Conservation (phyloP, 176 grass and related monocot species). For the Stipa capillata region DNA sequence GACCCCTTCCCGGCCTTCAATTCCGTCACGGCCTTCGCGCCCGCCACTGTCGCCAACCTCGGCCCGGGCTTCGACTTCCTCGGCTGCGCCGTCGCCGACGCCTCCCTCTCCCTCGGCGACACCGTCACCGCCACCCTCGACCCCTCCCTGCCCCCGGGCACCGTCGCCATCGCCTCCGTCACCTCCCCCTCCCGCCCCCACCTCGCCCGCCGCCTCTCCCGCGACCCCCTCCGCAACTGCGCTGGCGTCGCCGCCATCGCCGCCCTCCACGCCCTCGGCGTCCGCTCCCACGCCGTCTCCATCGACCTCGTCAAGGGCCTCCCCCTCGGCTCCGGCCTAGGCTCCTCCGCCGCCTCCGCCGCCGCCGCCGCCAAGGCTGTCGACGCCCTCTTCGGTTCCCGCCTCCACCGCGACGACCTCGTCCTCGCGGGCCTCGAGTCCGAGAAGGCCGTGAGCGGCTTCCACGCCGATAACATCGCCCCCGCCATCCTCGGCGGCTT, state of each 20-base stretch:
- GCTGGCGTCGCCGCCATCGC: constrained; percentile 44
- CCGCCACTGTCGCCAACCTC: constrained; percentile 37
- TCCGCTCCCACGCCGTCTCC: constrained; percentile 47
- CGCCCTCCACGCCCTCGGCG: constrained; percentile 35
- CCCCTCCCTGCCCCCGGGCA: constrained; percentile 24
- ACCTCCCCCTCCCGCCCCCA: constrained; percentile 20
- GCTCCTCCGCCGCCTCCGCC: constrained; percentile 4
- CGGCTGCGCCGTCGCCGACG: constrained; percentile 37
- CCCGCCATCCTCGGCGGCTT: constrained; percentile 39
- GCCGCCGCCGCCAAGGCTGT: not conserved
- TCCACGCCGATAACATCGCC: constrained; percentile 71
- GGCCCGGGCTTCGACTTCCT: constrained; percentile 44
- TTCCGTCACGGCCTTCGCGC: constrained; percentile 40
- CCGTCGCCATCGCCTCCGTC: constrained; percentile 41
- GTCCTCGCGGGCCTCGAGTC: constrained; percentile 70
- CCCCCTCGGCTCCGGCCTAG: constrained; percentile 55
- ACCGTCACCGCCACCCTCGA: constrained; percentile 47
- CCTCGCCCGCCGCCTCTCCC: constrained; percentile 42
- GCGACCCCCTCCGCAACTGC: constrained; percentile 45
- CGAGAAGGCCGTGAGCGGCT: constrained; percentile 81
- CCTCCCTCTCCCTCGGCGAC: constrained; percentile 41
- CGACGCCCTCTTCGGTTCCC: not conserved
- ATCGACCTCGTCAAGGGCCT: constrained; percentile 58
- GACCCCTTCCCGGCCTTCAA: constrained; percentile 36
- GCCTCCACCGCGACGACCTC: constrained; percentile 22